Percentiles rank a stretch among this genome's conserved stretches.
Evolutionary conservation across 2,329 filamentous ascomycete genomes (phyloP).

Genomic region (Davidsoniella eucalypti): DNA sequence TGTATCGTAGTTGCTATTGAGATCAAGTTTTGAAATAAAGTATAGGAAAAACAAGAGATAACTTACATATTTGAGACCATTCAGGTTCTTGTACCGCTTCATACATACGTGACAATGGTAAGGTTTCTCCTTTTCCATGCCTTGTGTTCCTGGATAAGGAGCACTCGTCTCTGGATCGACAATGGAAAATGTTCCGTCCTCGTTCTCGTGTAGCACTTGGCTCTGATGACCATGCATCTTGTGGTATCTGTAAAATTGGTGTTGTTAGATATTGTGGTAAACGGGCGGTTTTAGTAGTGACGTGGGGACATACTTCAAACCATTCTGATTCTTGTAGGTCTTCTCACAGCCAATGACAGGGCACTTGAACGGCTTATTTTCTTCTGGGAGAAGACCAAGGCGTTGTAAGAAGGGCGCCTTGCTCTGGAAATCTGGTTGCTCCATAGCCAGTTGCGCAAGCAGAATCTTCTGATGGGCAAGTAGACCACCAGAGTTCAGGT

Average conservation of each 20-base stretch:
- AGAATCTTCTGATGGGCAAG: conserved; percentile 48
- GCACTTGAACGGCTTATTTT: conserved; percentile 95
- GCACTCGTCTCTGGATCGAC: conserved; percentile 90
- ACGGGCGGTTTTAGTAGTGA: conserved; percentile 4
- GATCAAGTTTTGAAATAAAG: background rate
- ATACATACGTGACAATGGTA: conserved; percentile 95
- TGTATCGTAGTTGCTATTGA: background rate
- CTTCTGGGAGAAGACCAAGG: conserved; percentile 55
- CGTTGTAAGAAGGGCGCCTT: conserved; percentile 37
- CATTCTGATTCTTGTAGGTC: conserved; percentile 99
- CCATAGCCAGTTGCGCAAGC: conserved; percentile 56
- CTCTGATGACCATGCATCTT: conserved; percentile 86
- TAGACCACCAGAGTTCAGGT: conserved; percentile 29
- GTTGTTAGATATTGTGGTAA: conserved; percentile 9
- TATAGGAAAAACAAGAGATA: background rate
- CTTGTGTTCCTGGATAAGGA: conserved; percentile 85
- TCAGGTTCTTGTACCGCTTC: conserved; percentile 98
- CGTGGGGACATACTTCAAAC: conserved; percentile 60
- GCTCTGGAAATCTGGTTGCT: conserved; percentile 58
- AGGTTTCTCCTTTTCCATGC: conserved; percentile 99
- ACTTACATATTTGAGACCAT: conserved; percentile 85
- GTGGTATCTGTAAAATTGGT: conserved; percentile 36
- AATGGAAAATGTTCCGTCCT: conserved; percentile 93
- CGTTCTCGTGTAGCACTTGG: conserved; percentile 90
- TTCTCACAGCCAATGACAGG: conserved; percentile 98